Evolutionary conservation across 1,284 basidiomycete genomes (phyloP).

Genomic region (Malassezia globosa): DNA sequence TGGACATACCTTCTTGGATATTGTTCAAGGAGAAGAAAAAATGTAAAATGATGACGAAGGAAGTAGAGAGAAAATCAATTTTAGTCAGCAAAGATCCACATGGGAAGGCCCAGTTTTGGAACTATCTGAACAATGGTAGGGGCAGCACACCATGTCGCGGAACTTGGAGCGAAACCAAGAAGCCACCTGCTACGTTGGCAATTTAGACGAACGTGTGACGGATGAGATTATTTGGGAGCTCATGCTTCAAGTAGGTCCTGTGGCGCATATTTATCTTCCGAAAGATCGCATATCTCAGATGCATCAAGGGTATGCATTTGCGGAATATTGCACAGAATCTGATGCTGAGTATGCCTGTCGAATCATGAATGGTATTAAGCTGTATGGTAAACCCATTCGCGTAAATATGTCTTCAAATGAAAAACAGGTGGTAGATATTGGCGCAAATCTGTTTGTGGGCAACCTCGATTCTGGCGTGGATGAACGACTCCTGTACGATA

Average conservation of each 20-base stretch:
- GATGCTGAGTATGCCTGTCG: conserved; percentile 99
- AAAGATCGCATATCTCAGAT: conserved; percentile 96
- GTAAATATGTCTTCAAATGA: conserved; percentile 92
- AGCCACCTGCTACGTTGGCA: conserved; percentile 55
- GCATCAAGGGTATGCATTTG: conserved; percentile 97
- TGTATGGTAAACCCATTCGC: conserved; percentile 94
- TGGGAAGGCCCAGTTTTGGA: too few relatives aligned
- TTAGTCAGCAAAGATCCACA: too few relatives aligned
- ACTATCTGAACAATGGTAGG: too few relatives aligned
- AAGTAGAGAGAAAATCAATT: too few relatives aligned
- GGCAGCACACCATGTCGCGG: conserved; percentile 31
- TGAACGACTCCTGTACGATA: conserved; percentile 82
- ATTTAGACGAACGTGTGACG: conserved; percentile 84
- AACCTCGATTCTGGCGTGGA: conserved; percentile 88
- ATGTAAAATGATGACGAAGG: too few relatives aligned
- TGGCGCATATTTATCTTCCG: conserved; percentile 73
- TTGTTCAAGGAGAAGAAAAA: conserved; percentile 17
- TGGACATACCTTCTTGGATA: conserved; percentile 15
- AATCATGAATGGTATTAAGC: conserved; percentile 99
- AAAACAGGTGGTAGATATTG: conserved; percentile 93
- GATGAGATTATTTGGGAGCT: conserved; percentile 95
- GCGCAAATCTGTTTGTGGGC: conserved; percentile 91
- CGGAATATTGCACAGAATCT: conserved; percentile 93
- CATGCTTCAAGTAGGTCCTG: conserved; percentile 94
- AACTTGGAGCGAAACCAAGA: conserved; percentile 45